These are phyloP conservation scores for Tagetes erecta DNA, from an alignment of 129 eudicot genomes.

Conservation along the genomic window DNA sequence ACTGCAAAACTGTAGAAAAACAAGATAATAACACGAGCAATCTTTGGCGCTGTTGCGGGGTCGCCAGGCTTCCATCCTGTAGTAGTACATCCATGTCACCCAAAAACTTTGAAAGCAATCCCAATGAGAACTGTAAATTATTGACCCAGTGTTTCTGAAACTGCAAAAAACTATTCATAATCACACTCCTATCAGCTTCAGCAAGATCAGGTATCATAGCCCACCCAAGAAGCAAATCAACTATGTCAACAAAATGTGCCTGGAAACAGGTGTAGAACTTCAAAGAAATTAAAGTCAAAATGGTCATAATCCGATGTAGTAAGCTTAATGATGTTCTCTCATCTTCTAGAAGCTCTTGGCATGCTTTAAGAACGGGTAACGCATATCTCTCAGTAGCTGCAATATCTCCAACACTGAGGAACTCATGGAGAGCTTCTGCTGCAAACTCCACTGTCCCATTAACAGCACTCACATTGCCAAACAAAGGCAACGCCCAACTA, in stretches of 20 bases:
- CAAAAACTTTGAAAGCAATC: slow-evolving; percentile 85
- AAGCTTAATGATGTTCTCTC: slow-evolving; percentile 91
- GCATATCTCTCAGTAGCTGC: slow-evolving; percentile 89
- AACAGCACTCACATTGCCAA: slow-evolving; percentile 47
- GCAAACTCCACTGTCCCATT: slow-evolving; percentile 74
- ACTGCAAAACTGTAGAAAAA: slow-evolving; percentile 86
- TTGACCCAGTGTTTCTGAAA: slow-evolving; percentile 99
- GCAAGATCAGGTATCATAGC: slow-evolving; percentile 92
- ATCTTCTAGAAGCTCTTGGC: slow-evolving; percentile 97
- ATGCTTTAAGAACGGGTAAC: slow-evolving; percentile 85
- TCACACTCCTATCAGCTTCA: slow-evolving; percentile 78
- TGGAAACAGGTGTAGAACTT: slow-evolving; percentile 87
- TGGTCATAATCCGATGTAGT: slow-evolving; percentile 70
- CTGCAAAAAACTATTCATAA: slow-evolving; percentile 94
- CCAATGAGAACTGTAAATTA: slow-evolving; percentile 88
- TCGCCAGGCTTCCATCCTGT: slow-evolving; percentile 85
- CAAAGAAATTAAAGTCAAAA: slow-evolving; percentile 77
- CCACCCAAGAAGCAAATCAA: slow-evolving; percentile 99
- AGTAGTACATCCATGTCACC: slow-evolving; percentile 96
- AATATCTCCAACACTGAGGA: slow-evolving; percentile 81
- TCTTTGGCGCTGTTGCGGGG: slow-evolving; percentile 85
- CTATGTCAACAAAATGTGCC: slow-evolving; percentile 94
- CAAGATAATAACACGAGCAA: slow-evolving; percentile 84
- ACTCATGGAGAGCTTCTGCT: slow-evolving; percentile 80
- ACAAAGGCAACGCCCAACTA: slow-evolving; percentile 84